Conservation (phyloP, 768 basidiomycete genomes). For the Trametes elegans region DNA sequence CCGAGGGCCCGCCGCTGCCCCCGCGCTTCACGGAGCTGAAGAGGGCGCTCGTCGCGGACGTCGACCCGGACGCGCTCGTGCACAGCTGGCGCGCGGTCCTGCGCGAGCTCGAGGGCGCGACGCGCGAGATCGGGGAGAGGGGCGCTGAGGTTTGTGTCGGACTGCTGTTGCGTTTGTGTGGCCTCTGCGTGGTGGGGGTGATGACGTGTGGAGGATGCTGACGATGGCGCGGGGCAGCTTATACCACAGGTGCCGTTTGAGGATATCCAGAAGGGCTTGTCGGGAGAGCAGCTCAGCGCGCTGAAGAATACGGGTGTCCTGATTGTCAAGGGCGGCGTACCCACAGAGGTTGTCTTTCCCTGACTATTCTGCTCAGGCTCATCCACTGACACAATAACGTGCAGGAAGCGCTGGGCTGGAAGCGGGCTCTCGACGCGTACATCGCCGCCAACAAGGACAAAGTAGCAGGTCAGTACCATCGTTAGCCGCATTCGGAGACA, state of each 20-base stretch:
- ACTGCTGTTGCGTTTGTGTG: too few species aligned
- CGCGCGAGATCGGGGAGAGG: conserved; percentile 44
- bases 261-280: conserved; percentile 46
- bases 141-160: conserved; percentile 54
- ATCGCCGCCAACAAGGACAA: conserved; percentile 43
- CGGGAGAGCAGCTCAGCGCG: conserved; percentile 39
- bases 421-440: conserved; percentile 51
- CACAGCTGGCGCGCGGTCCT: conserved; percentile 58
- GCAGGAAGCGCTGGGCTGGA: conserved; percentile 62
- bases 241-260: conserved; percentile 49
- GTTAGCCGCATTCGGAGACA: background rate
- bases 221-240: conserved; percentile 33
- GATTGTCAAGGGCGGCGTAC: conserved; percentile 56
- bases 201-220: background rate
- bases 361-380: conserved; percentile 5
- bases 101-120: conserved; percentile 42
- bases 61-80: conserved; percentile 36
- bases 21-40: conserved; percentile 61
- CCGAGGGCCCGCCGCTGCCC: conserved; percentile 44
- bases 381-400: background rate
- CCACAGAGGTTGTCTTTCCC: conserved; percentile 41
- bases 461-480: conserved; percentile 42
- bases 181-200: background rate
- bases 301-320: conserved; percentile 55
- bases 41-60: conserved; percentile 48